These are phyloP conservation scores for Hirsutella minnesotensis DNA, from an alignment of 2,329 filamentous ascomycete species.

Conservation along the genomic window DNA sequence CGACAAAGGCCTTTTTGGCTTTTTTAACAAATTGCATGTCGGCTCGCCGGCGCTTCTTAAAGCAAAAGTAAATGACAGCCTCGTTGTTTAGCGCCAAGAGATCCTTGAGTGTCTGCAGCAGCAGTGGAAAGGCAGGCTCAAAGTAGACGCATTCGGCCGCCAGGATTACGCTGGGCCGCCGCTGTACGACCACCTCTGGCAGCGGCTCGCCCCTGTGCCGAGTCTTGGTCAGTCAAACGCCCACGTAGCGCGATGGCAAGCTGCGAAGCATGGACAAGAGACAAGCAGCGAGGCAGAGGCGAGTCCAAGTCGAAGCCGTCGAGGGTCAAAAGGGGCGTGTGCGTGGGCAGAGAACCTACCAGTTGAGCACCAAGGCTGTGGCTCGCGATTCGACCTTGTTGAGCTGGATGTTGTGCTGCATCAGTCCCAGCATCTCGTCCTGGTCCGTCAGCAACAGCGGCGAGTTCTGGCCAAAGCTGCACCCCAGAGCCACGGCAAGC, in stretches of 20 bases:
- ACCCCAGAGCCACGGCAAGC: constrained; percentile 46
- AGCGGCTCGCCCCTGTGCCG: constrained; percentile 46
- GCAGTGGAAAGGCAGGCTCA: constrained; percentile 83
- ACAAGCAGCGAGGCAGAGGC: too few species aligned
- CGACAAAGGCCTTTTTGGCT: constrained; percentile 53
- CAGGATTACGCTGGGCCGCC: constrained; percentile 69
- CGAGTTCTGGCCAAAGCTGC: constrained; percentile 33
- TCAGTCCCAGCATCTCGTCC: constrained; percentile 69
- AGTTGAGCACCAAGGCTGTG: constrained; percentile 64
- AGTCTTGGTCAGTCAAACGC: constrained; percentile 1
- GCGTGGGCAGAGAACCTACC: constrained; percentile 32
- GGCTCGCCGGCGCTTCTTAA: constrained; percentile 80
- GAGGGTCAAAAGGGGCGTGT: too few species aligned
- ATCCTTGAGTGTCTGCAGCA: constrained; percentile 66
- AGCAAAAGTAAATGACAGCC: constrained; percentile 68
- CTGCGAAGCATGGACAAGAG: too few species aligned
- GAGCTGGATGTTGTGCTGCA: constrained; percentile 76
- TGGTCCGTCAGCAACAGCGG: constrained; percentile 84
- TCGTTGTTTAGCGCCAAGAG: constrained; percentile 61
- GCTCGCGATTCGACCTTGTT: constrained; percentile 58
- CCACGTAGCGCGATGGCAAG: not conserved
- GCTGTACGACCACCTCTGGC: constrained; percentile 36
- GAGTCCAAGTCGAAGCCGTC: too few species aligned
- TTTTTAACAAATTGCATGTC: constrained; percentile 65
- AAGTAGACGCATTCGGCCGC: constrained; percentile 97